Evolutionary conservation across 202 grass and related monocot genomes (phyloP).

Genomic region (Digitaria exilis): DNA sequence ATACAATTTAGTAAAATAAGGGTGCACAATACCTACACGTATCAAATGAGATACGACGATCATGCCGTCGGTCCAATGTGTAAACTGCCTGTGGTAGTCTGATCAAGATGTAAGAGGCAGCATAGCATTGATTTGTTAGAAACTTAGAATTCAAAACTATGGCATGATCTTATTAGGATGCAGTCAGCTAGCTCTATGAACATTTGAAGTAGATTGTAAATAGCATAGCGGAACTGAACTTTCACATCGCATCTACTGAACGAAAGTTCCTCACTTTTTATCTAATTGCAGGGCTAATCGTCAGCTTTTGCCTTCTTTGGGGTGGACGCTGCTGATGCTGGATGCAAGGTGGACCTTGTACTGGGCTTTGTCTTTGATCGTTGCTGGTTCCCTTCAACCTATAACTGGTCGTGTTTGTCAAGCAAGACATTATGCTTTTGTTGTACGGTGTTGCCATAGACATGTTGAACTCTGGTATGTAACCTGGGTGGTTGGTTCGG

Average conservation of each 20-base stretch:
- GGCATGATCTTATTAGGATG: neutral
- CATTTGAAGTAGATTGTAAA: neutral
- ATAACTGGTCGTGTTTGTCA: neutral
- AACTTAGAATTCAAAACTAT: no score
- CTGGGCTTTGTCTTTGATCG: neutral
- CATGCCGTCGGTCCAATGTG: neutral
- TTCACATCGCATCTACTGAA: neutral
- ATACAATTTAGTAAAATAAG: neutral
- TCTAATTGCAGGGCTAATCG: neutral
- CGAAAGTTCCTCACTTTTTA: neutral
- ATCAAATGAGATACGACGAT: neutral
- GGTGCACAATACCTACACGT: neutral
- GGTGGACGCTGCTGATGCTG: neutral
- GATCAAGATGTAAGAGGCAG: neutral
- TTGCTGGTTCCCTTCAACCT: neutral
- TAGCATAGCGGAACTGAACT: neutral
- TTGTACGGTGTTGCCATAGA: neutral
- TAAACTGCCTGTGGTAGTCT: neutral
- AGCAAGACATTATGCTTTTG: neutral
- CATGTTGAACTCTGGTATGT: neutral
- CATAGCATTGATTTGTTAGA: no score
- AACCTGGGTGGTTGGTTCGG: neutral
- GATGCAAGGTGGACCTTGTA: neutral
- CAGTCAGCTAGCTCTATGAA: neutral
- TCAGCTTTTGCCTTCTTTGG: neutral